phyloP scores from a whole-genome alignment of 768 basidiomycete species.

The Strobilomyces echinocephalus region DNA sequence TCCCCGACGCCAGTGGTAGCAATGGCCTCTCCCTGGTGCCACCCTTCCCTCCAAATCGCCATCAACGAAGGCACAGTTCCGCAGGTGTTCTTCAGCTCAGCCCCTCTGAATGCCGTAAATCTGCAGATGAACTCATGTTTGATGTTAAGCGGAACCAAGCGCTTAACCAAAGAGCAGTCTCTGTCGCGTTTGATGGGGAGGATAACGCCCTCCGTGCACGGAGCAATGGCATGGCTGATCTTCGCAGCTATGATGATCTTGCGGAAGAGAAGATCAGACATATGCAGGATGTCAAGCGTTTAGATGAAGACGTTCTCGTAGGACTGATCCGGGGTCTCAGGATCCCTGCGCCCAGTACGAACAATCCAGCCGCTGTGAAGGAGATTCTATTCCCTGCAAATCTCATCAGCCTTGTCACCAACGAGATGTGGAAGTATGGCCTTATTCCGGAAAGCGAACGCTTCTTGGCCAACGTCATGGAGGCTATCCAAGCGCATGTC shows the following conservation, averaged over 20 bases:
- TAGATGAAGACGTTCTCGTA: constrained; percentile 91
- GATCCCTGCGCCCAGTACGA: constrained; percentile 85
- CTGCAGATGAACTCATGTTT: constrained; percentile 73
- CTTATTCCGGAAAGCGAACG: constrained; percentile 95
- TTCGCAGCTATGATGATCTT: constrained; percentile 77
- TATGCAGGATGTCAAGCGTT: constrained; percentile 82
- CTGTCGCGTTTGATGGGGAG: constrained; percentile 82
- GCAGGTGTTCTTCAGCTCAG: constrained; percentile 68
- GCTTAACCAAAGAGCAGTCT: constrained; percentile 76
- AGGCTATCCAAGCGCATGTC: constrained; percentile 93
- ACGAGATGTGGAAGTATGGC: constrained; percentile 99
- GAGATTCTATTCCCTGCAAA: constrained; percentile 99
- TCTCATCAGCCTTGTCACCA: constrained; percentile 94
- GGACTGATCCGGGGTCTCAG: constrained; percentile 89
- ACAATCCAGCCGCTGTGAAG: constrained; percentile 90
- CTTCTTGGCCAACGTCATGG: constrained; percentile 98
- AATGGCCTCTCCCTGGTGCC: constrained; percentile 43
- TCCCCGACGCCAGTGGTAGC: constrained; percentile 37
- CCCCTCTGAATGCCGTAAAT: constrained; percentile 61
- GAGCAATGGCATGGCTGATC: constrained; percentile 62
- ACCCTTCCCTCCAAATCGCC: constrained; percentile 41
- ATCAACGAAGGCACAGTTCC: constrained; percentile 83
- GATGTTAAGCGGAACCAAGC: constrained; percentile 68
- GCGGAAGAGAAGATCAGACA: constrained; percentile 93
- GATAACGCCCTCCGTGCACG: constrained; percentile 67